These are phyloP conservation scores for Chaetomium cochliodes DNA, from an alignment of 495 filamentous ascomycete genomes.

Conservation along the genomic window DNA sequence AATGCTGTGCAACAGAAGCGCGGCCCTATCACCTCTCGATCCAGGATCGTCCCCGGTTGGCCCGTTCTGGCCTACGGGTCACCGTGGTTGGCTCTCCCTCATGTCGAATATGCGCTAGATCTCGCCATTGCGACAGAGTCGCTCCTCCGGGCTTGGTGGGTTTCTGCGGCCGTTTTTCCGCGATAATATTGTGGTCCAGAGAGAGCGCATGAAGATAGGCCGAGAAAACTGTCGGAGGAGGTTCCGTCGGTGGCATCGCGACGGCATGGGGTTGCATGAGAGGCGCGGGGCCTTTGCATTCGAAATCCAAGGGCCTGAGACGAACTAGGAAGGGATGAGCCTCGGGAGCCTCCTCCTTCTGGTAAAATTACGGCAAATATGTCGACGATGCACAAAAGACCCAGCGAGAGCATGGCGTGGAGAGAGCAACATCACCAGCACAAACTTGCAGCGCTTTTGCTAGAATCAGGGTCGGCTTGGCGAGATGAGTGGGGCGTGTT, in stretches of 20 bases:
- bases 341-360: neutral
- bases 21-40: slow-evolving; percentile 12
- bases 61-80: neutral
- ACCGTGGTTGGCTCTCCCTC: neutral
- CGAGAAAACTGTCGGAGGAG: neutral
- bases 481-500: neutral
- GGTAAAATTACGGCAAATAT: neutral
- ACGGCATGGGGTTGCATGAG: slow-evolving; percentile 12
- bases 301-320: slow-evolving; percentile 5
- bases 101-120: neutral
- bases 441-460: slow-evolving; percentile 8
- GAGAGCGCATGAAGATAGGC: neutral
- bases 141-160: neutral
- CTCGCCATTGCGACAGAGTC: neutral
- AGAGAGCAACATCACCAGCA: neutral
- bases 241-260: neutral
- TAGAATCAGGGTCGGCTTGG: slow-evolving; percentile 9
- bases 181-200: neutral
- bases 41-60: neutral
- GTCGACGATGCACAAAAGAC: neutral
- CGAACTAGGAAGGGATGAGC: slow-evolving; percentile 14
- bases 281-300: slow-evolving; percentile 3
- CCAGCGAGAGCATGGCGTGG: neutral
- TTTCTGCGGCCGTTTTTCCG: neutral
- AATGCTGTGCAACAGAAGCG: slow-evolving; percentile 19